These are phyloP conservation scores for Seiridium cupressi DNA, from an alignment of 2,329 filamentous ascomycete genomes.

Conservation along the genomic window DNA sequence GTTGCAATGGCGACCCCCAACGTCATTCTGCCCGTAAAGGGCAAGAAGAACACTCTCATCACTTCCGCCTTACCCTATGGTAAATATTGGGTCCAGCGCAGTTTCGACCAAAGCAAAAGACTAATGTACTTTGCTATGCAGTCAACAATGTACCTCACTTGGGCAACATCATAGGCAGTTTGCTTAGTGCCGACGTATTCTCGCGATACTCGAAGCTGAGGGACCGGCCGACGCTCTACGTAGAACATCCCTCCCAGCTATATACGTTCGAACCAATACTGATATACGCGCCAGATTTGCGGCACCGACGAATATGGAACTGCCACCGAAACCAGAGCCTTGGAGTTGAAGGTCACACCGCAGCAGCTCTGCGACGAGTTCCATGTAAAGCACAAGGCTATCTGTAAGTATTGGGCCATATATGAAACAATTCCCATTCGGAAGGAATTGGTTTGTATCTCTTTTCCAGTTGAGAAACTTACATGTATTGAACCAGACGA, in stretches of 20 bases:
- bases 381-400: conserved; percentile 79
- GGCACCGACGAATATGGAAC: conserved; percentile 95
- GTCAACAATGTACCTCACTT: conserved; percentile 77
- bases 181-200: conserved; percentile 87
- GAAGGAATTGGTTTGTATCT: no score
- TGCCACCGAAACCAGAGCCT: conserved; percentile 91
- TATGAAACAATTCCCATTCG: no score
- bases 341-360: conserved; percentile 77
- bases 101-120: no score
- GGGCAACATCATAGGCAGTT: conserved; percentile 84
- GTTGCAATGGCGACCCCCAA: conserved; percentile 8
- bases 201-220: conserved; percentile 78
- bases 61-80: conserved; percentile 85
- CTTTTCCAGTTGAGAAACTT: no score
- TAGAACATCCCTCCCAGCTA: no score
- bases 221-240: conserved; percentile 74
- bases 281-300: conserved; percentile 51
- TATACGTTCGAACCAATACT: no score
- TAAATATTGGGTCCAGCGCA: no score
- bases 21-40: conserved; percentile 61
- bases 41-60: conserved; percentile 84
- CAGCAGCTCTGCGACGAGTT: conserved; percentile 89
- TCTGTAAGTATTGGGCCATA: conserved; percentile 47
- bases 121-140: no score
- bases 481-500: conserved; percentile 46